Base-by-base conservation (phyloP, 148 eudicot genomes). In the Chenopodium album region DNA sequence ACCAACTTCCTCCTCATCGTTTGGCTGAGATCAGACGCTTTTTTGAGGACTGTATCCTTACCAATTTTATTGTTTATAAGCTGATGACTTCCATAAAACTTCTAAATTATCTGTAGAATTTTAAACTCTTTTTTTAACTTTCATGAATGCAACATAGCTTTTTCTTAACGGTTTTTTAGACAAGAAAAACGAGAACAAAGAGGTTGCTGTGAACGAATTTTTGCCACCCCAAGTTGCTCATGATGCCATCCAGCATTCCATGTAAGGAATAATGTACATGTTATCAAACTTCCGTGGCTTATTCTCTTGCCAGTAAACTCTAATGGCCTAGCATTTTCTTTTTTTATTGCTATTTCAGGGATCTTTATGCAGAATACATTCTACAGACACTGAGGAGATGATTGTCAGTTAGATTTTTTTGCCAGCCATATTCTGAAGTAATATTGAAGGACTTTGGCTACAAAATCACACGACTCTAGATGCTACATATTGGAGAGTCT, bases 41-140 rank as follows among this genome's bases (percentile, higher is more conserved):
- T 83, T 94, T 94, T 50, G 97, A 94, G 85, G 96, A 94, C 71
- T 94, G 98, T 94, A 92, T 90, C 91, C 93, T 90, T 83, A 41
- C 44, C 19, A 79, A 14, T 47, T 52, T 74, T 46, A 3, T 12
- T 2, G 0, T 72, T 28, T 46, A 1, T 37, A 34, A 34, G 7
- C 23, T 34, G 72, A 70, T 70, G 9, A 17, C 8, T 37, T 12
- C 17, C 46, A 68, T 10, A 16, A 17, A 68, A 68, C 46, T 71
- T 56, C 22, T 56, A 20, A 34, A 4, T 22, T 72, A 8, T 72
- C 29, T n/a, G 29, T 46, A 9, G 31, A 19, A 72, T 6, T 71
- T 9, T 32, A 20, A 37, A 71, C n/a, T n/a, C 54, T 23, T 13
- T 20, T 73, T 9, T 48, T 5, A 41, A 50, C 13, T 50, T 71